These are phyloP conservation scores for Dothistroma pini DNA, from an alignment of 2,329 filamentous ascomycete genomes.

Conservation along the genomic window DNA sequence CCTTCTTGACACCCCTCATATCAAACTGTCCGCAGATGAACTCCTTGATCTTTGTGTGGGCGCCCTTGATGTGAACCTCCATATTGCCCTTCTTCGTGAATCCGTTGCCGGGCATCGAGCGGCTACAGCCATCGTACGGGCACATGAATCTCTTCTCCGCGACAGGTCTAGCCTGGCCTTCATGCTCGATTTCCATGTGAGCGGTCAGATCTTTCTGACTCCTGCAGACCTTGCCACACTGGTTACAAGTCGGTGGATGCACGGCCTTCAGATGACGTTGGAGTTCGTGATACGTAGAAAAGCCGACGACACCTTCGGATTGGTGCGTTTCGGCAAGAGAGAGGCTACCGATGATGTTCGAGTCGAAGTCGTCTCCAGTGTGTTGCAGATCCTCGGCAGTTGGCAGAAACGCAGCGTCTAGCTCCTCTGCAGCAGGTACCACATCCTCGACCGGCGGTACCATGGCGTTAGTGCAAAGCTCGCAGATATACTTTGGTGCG, in stretches of 20 bases:
- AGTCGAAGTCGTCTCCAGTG: conserved; percentile 9
- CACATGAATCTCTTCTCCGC: conserved; percentile 22
- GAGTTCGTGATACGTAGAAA: conserved; percentile 68
- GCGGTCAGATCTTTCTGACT: conserved; percentile 65
- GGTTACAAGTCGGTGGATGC: conserved; percentile 69
- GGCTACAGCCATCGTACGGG: conserved; percentile 51
- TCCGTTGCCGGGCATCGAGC: conserved; percentile 64
- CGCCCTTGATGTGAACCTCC: conserved; percentile 70
- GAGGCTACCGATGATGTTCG: conserved; percentile 15
- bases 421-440: conserved; percentile 14
- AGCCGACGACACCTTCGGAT: conserved; percentile 39
- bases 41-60: conserved; percentile 68
- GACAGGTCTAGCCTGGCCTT: background rate
- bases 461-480: conserved; percentile 57
- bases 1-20: conserved; percentile 52
- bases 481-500: conserved; percentile 69
- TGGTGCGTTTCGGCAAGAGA: conserved; percentile 17
- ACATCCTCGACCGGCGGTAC: conserved; percentile 7
- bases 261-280: conserved; percentile 68
- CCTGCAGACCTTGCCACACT: conserved; percentile 67
- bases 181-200: conserved; percentile 74
- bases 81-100: conserved; percentile 86
- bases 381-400: conserved; percentile 17
- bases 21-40: conserved; percentile 76
- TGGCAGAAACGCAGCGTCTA: conserved; percentile 23